Percentiles rank a stretch among this genome's conserved stretches.
phyloP scores from a whole-genome alignment of 2,329 filamentous ascomycete genomes.

The Penicillium sp. region DNA sequence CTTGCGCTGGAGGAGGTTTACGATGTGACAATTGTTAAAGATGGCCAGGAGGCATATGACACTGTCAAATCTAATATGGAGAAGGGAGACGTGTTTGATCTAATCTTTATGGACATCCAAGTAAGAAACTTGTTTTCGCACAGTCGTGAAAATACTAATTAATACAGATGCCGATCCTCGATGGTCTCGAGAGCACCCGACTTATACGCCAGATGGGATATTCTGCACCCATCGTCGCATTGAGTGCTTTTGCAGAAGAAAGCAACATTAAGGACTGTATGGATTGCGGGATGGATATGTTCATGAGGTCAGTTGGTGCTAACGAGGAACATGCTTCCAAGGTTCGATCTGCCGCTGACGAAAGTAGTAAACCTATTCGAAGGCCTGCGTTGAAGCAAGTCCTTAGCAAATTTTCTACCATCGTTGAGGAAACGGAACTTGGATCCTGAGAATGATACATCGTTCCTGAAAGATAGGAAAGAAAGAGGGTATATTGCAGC shows the following conservation, averaged over 20 bases:
- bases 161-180: constrained; percentile 78
- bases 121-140: constrained; percentile 1
- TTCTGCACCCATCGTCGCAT: constrained; percentile 80
- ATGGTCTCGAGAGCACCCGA: constrained; percentile 81
- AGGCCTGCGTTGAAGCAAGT: constrained; percentile 85
- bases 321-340: background rate
- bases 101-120: constrained; percentile 92
- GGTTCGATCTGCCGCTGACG: background rate
- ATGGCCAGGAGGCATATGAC: constrained; percentile 84
- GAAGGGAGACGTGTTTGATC: constrained; percentile 69
- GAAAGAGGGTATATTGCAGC: background rate
- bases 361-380: constrained; percentile 62
- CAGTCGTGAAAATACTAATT: background rate
- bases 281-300: constrained; percentile 90
- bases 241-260: constrained; percentile 88
- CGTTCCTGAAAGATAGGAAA: background rate
- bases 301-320: constrained; percentile 53
- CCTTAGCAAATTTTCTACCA: constrained; percentile 74
- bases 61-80: constrained; percentile 81
- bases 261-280: constrained; percentile 84
- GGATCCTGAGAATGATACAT: background rate
- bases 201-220: constrained; percentile 86
- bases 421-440: constrained; percentile 62
- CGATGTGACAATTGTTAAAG: constrained; percentile 83
- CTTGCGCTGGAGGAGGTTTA: constrained; percentile 52